Conservation (phyloP, 2,329 filamentous ascomycete species). For the Stromatinia cepivora region DNA sequence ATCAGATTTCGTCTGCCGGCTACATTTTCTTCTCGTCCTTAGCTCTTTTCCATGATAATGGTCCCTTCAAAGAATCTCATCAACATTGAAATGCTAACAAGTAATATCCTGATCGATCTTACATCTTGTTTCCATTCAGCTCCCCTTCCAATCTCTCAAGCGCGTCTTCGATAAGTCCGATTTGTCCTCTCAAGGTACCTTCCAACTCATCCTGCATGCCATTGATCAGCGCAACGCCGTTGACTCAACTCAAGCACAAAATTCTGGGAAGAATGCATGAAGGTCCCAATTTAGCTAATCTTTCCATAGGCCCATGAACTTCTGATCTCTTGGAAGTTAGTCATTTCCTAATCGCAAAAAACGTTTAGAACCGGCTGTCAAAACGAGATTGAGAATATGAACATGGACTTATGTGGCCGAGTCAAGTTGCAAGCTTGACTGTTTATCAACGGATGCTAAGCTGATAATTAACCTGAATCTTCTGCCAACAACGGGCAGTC, state of each 20-base stretch:
- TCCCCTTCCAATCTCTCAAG: constrained; percentile 31
- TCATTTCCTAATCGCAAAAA: background rate
- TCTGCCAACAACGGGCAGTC: background rate
- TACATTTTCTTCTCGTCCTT: constrained; percentile 28
- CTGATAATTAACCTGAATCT: background rate
- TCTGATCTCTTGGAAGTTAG: background rate
- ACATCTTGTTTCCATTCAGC: constrained; percentile 31
- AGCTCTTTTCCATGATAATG: constrained; percentile 30
- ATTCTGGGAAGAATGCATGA: background rate
- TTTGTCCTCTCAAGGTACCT: constrained; percentile 31
- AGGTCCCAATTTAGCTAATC: background rate
- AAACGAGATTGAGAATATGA: background rate
- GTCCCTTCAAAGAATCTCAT: constrained; percentile 25
- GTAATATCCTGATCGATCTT: constrained; percentile 2
- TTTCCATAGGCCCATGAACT: background rate
- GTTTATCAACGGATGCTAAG: background rate
- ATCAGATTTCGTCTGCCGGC: constrained; percentile 18
- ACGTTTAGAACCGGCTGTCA: background rate
- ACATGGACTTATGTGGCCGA: background rate
- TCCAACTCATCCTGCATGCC: constrained; percentile 29
- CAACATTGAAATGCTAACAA: background rate
- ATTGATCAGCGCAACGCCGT: constrained; percentile 11
- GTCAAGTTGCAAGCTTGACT: background rate
- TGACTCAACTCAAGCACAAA: constrained; percentile 1
- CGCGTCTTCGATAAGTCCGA: constrained; percentile 32